A percentile compares a stretch with the other conserved stretches of the same genome.
phyloP scores from a whole-genome alignment of 805 yeast species.

The Hanseniaspora guilliermondii region DNA sequence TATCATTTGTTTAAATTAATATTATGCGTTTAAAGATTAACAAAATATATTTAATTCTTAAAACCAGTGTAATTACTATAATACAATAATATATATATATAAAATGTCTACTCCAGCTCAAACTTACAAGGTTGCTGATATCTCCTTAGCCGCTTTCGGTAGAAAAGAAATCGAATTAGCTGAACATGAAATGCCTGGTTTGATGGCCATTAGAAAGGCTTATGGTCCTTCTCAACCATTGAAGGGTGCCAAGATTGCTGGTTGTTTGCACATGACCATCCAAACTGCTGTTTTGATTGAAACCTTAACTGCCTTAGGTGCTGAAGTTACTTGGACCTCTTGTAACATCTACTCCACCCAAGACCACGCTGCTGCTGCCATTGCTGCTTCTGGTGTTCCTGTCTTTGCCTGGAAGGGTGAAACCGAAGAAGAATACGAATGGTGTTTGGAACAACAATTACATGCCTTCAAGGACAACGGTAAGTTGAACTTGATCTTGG shows the following conservation, averaged over 20 bases:
- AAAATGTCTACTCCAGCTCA: slow-evolving; percentile 48
- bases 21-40: too few relatives aligned
- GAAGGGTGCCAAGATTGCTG: slow-evolving; percentile 97
- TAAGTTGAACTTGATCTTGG: slow-evolving; percentile 92
- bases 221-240: slow-evolving; percentile 89
- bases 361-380: slow-evolving; percentile 99
- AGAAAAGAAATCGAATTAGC: slow-evolving; percentile 98
- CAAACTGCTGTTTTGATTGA: slow-evolving; percentile 98
- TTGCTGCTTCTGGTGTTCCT: slow-evolving; percentile 98
- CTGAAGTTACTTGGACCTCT: slow-evolving; percentile 98
- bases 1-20: too few relatives aligned
- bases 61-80: not conserved
- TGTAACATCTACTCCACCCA: slow-evolving; percentile 99
- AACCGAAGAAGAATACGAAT: slow-evolving; percentile 97
- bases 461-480: slow-evolving; percentile 92
- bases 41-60: too few relatives aligned
- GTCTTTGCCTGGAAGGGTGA: slow-evolving; percentile 99
- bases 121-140: slow-evolving; percentile 92
- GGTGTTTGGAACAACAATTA: slow-evolving; percentile 99
- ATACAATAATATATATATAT: not conserved
- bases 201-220: slow-evolving; percentile 90
- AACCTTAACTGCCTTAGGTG: slow-evolving; percentile 94
- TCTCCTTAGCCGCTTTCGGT: slow-evolving; percentile 98
- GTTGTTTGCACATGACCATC: slow-evolving; percentile 98
- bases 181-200: slow-evolving; percentile 99